phyloP scores from a whole-genome alignment of 2,329 filamentous ascomycete species.

The Ophiobolus disseminans region DNA sequence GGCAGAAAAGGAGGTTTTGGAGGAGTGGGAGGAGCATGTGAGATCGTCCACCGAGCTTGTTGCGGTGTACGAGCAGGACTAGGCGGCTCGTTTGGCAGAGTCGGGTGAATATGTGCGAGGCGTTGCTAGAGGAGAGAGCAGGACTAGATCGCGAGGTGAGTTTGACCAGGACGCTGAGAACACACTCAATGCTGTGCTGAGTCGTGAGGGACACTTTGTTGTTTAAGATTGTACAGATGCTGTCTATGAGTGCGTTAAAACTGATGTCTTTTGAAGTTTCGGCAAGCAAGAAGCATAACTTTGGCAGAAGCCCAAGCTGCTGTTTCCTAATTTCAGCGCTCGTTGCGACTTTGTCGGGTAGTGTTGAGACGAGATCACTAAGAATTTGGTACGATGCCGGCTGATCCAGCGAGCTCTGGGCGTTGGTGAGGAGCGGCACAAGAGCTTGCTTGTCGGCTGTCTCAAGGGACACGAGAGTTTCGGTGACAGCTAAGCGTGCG shows the following conservation, averaged over 20 bases:
- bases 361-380: constrained; percentile 33
- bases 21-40: constrained; percentile 65
- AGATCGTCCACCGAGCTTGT: constrained; percentile 65
- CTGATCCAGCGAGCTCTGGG: constrained; percentile 9
- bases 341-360: constrained; percentile 34
- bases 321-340: constrained; percentile 31
- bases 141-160: constrained; percentile 44
- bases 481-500: constrained; percentile 18
- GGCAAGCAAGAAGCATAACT: constrained; percentile 29
- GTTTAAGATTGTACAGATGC: constrained; percentile 54
- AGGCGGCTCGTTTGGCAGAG: constrained; percentile 62
- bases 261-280: constrained; percentile 62
- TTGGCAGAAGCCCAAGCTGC: constrained; percentile 38
- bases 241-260: constrained; percentile 59
- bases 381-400: constrained; percentile 32
- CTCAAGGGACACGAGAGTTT: constrained; percentile 22
- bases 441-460: constrained; percentile 30
- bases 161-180: constrained; percentile 46
- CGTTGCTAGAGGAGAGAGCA: constrained; percentile 28
- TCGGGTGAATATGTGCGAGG: constrained; percentile 58
- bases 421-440: constrained; percentile 19
- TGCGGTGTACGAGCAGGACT: constrained; percentile 64
- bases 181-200: constrained; percentile 53
- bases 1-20: constrained; percentile 61
- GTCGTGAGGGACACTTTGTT: constrained; percentile 49